Evolutionary conservation across 805 yeast genomes (phyloP), one percentile per base, ranked within the genome.

Genomic region (Candida morakotiae): DNA sequence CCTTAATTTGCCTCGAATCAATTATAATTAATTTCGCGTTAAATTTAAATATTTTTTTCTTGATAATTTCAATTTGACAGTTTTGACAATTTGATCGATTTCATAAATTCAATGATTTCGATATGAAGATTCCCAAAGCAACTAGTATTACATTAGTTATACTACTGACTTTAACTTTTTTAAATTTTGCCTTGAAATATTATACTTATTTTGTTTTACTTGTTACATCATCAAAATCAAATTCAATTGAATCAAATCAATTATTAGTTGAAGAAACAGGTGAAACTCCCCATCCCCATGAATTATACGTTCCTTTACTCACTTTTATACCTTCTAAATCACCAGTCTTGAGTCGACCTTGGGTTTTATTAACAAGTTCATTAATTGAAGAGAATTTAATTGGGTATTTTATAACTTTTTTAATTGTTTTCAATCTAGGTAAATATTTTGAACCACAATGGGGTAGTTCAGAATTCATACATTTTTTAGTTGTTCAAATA

Each of bases 401-500:
- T 10, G 60, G 71, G 3, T 59, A 70, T 9, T 30, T 62, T 5
- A 47, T 64, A 6, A 57, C 73, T 16, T 48, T 66, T 16, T 40
- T 64, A 16, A 53, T 71, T 11, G 47, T 75, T 9, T 58, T 67
- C 36, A 75, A 72, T 47, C 69, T 83, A 24, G 87, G 86, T 3
- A 65, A 73, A 35, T 83, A 78, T 59, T 69, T 81, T 45, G 89
- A 83, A 50, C 69, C 71, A 42, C 68, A 74, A 27, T 83, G 89
- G 88, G 77, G 82, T 3, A 49, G 75, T 20, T 60, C 52, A 30
- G 83, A 78, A 45, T 60, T 77, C 43, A 47, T 70, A 10, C 66
- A 64, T 44, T 81, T 77, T 51, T 52, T 74, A 6, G 31, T 67
- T 6, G 52, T 71, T 4, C 58, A 56, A 31, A 53, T 67, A 0